phyloP scores from a whole-genome alignment of 495 filamentous ascomycete species.

The Penicillium maclennaniae region DNA sequence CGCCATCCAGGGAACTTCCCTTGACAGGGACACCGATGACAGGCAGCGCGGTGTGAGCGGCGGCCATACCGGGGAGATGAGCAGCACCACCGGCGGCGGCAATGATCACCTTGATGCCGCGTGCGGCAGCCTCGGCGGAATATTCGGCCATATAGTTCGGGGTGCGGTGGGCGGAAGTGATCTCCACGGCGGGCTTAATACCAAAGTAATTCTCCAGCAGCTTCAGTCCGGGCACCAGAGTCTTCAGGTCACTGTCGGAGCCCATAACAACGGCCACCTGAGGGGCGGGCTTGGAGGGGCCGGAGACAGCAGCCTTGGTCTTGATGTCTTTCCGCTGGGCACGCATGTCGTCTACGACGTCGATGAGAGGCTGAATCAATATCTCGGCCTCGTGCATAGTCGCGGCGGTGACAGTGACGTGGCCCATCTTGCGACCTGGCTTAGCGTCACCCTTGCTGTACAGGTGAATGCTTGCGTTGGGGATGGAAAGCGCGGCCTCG shows the following conservation, averaged over 20 bases:
- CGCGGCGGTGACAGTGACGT: constrained; percentile 72
- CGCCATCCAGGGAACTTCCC: constrained; percentile 78
- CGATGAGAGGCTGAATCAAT: constrained; percentile 63
- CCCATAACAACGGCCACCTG: constrained; percentile 89
- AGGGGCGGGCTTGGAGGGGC: constrained; percentile 42
- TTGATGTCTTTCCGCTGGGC: constrained; percentile 51
- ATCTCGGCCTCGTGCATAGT: constrained; percentile 70
- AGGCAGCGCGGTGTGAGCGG: constrained; percentile 79
- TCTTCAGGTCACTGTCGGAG: constrained; percentile 86
- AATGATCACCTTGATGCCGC: constrained; percentile 85
- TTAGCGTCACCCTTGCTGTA: constrained; percentile 87
- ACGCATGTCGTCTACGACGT: constrained; percentile 61
- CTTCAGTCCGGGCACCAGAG: constrained; percentile 70
- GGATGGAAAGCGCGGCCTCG: constrained; percentile 56
- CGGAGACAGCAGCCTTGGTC: constrained; percentile 33
- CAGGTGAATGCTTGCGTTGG: constrained; percentile 69
- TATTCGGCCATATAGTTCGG: constrained; percentile 77
- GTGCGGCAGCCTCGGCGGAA: constrained; percentile 60
- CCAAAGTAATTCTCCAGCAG: constrained; percentile 67
- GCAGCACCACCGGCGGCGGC: constrained; percentile 92
- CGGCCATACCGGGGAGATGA: constrained; percentile 88
- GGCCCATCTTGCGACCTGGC: constrained; percentile 90
- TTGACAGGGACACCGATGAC: constrained; percentile 93
- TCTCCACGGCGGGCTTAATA: constrained; percentile 71
- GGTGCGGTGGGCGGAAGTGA: constrained; percentile 93